These are phyloP conservation scores for Schwanniomyces yamadae DNA, from an alignment of 805 yeast species.

Conservation along the genomic window DNA sequence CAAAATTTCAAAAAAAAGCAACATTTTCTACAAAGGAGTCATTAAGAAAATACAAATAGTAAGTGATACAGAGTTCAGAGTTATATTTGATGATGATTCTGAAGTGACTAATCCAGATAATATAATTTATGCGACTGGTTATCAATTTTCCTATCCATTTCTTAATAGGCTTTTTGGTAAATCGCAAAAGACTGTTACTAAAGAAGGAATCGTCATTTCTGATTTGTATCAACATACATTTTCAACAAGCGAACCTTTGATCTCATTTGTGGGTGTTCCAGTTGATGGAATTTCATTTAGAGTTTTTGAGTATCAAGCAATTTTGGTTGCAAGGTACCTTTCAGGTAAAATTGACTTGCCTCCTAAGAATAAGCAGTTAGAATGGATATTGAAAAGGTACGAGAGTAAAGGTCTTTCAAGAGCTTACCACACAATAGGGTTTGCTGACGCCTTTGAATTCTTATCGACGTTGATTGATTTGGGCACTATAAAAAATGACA, in stretches of 20 bases:
- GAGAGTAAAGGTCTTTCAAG: constrained; percentile 40
- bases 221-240: constrained; percentile 61
- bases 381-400: constrained; percentile 39
- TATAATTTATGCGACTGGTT: constrained; percentile 75
- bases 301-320: constrained; percentile 61
- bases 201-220: constrained; percentile 25
- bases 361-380: constrained; percentile 41
- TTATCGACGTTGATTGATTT: constrained; percentile 19
- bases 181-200: constrained; percentile 38
- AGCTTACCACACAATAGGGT: constrained; percentile 38
- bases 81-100: constrained; percentile 50
- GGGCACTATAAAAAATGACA: constrained; percentile 18
- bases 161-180: constrained; percentile 34
- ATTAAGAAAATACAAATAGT: constrained; percentile 18
- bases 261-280: constrained; percentile 63
- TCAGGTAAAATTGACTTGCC: constrained; percentile 56
- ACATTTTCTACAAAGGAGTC: constrained; percentile 23
- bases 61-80: constrained; percentile 30
- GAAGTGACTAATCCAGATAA: constrained; percentile 48
- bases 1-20: constrained; percentile 9
- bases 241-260: constrained; percentile 57
- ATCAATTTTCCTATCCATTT: constrained; percentile 64
- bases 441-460: constrained; percentile 26
- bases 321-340: constrained; percentile 62
- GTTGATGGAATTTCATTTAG: constrained; percentile 63